Evolutionary conservation across 1,139 yeast genomes (phyloP).

Genomic region (Diutina scorzettiae): DNA sequence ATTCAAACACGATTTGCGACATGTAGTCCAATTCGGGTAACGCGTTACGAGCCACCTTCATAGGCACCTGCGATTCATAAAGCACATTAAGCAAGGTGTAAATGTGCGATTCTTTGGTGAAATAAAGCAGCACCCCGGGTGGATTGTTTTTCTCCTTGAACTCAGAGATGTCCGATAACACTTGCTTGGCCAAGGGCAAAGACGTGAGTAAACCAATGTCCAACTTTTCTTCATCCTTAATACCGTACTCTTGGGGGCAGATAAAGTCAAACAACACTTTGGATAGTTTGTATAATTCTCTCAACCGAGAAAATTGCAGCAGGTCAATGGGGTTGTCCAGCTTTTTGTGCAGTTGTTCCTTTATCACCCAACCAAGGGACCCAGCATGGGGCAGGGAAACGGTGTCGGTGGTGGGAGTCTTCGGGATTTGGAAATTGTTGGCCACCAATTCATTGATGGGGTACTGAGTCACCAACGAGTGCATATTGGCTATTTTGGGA

Average conservation of each 20-base stretch:
- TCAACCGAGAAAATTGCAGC: constrained; percentile 63
- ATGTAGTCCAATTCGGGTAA: constrained; percentile 92
- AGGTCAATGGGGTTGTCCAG: constrained; percentile 61
- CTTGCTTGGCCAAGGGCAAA: constrained; percentile 84
- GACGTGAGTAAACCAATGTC: constrained; percentile 94
- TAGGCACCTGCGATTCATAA: constrained; percentile 89
- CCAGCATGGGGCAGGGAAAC: constrained; percentile 40
- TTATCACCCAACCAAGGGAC: constrained; percentile 61
- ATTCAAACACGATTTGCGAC: constrained; percentile 88
- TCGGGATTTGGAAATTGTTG: constrained; percentile 53
- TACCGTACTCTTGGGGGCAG: constrained; percentile 98
- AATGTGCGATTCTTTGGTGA: constrained; percentile 95
- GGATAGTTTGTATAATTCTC: constrained; percentile 82
- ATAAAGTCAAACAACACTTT: constrained; percentile 93
- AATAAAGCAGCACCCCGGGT: constrained; percentile 80
- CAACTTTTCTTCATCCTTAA: constrained; percentile 86
- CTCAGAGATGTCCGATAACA: constrained; percentile 65
- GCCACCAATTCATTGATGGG: constrained; percentile 72
- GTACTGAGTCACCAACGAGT: constrained; percentile 60
- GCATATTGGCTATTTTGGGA: constrained; percentile 45
- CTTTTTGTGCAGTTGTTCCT: constrained; percentile 6
- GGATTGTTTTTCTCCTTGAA: constrained; percentile 60
- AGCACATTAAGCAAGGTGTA: constrained; percentile 85
- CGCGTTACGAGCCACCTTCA: constrained; percentile 88
- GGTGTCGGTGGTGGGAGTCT: neutral